A percentile compares a stretch with the other conserved stretches of the same genome.
phyloP scores from a whole-genome alignment of 441 rosid genomes.

The Biscutella laevigata region DNA sequence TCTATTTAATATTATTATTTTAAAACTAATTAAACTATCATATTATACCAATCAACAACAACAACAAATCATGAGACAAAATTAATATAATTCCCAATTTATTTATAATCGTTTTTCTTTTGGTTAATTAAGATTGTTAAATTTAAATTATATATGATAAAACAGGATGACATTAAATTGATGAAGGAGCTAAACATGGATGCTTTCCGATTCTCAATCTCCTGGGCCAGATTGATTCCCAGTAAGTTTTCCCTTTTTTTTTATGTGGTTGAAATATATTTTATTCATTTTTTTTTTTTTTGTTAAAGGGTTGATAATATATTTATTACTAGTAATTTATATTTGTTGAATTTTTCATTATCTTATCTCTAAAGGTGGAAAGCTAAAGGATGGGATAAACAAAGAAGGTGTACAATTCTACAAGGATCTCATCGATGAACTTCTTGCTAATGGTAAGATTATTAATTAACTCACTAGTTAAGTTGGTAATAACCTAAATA shows the following conservation, averaged over 20 bases:
- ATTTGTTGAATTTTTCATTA: not conserved
- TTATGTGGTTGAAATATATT: not conserved
- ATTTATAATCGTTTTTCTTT: no score
- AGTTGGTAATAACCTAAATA: no score
- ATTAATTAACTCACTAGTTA: not conserved
- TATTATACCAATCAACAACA: not conserved
- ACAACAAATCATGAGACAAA: no score
- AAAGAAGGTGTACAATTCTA: slow-evolving; percentile 30
- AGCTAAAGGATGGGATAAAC: slow-evolving; percentile 35
- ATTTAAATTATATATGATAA: no score
- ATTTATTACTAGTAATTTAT: not conserved
- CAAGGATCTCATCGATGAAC: no score
- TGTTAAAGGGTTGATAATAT: not conserved
- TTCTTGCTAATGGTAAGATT: slow-evolving; percentile 29
- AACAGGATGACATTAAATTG: not conserved
- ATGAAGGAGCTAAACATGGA: not conserved
- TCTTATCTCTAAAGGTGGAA: slow-evolving; percentile 31
- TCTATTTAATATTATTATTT: not conserved
- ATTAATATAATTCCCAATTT: no score
- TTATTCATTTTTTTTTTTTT: no score
- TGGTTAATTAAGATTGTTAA: not conserved
- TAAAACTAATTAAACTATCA: not conserved
- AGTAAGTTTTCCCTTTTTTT: not conserved
- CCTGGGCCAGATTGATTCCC: not conserved
- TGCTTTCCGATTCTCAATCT: not conserved